Evolutionary conservation across 2,329 filamentous ascomycete species (phyloP), one percentile per base, ranked within the genome.

Genomic region (Cercospora nicotianae): DNA sequence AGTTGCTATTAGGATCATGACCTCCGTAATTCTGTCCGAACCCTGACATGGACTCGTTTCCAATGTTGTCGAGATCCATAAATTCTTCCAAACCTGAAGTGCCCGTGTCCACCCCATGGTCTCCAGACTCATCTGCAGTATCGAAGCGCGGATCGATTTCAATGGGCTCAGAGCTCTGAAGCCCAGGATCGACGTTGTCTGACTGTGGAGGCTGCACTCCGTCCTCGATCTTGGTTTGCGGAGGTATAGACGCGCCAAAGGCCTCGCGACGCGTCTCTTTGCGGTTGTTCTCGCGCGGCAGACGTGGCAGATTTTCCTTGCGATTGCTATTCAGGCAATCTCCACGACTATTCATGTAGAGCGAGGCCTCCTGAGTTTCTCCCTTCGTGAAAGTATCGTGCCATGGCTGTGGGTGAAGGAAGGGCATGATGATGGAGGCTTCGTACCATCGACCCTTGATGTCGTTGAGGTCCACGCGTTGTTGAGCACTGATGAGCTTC

Each of bases 361-460:
- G 66, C 1, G 75, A 71, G 3, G 77, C 77, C 66, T 80, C 79
- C 28, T 70, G 69, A 2, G 79, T 72, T 12, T 79, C 76, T 23
- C 79, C 79, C 33, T 73, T 72, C 1, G 72, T 66, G 26, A 69
- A 64, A 18, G 71, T 68, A 26, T 74, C 69, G 13, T 74, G 72
- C 65, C 72, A 79, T 3, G 33, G 62, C 16, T 65, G 72, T n/a
- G 66, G 67, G 45, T 78, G 74, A 2, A 82, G 74, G 36, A 81
- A 77, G 4, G 80, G 80, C 26, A 87, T 81, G 3, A 88, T 77
- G 1, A 84, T 75, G 51, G 80, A 82, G 2, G 84, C 83, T 75
- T 88, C 87, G 75, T 88, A 89, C 87, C 87, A 89, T 9, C 87
- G 82, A 7, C 87, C 87, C 73, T 87, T 87, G 72, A 88, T 77